Conservation (phyloP, 306 rosid species). For the Aeschynomene evenia region DNA sequence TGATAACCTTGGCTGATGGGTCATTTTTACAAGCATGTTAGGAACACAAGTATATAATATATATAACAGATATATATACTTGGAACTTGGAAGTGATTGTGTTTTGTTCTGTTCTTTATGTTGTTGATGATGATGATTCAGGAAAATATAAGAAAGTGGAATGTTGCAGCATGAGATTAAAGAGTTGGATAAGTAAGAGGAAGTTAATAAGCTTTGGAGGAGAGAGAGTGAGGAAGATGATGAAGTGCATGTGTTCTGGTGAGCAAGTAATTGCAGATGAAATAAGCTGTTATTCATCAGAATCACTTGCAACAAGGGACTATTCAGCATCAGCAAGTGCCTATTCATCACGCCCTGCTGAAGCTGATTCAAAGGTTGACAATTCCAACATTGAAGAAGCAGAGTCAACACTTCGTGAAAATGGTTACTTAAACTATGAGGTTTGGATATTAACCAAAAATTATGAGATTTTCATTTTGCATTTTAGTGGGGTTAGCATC, state of each 20-base stretch:
- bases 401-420: conserved; percentile 86
- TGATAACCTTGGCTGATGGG: too few species aligned
- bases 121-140: conserved; percentile 38
- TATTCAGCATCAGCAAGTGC: conserved; percentile 94
- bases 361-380: conserved; percentile 62
- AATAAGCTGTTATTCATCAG: conserved; percentile 58
- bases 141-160: conserved; percentile 43
- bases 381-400: conserved; percentile 93
- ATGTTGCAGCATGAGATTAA: conserved; percentile 61
- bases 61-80: background rate
- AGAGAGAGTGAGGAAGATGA: conserved; percentile 56
- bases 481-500: background rate
- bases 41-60: background rate
- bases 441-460: conserved; percentile 40
- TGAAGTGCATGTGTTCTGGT: conserved; percentile 73
- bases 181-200: conserved; percentile 46
- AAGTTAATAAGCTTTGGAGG: conserved; percentile 35
- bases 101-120: background rate
- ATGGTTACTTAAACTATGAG: conserved; percentile 93
- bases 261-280: conserved; percentile 63
- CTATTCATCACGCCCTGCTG: conserved; percentile 73
- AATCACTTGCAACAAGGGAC: conserved; percentile 86
- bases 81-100: conserved; percentile 29
- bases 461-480: background rate
- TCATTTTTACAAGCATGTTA: background rate